These are phyloP conservation scores for Funneliformis caledonium DNA, from an alignment of 371 early-diverging fungal species.

Conservation along the genomic window DNA sequence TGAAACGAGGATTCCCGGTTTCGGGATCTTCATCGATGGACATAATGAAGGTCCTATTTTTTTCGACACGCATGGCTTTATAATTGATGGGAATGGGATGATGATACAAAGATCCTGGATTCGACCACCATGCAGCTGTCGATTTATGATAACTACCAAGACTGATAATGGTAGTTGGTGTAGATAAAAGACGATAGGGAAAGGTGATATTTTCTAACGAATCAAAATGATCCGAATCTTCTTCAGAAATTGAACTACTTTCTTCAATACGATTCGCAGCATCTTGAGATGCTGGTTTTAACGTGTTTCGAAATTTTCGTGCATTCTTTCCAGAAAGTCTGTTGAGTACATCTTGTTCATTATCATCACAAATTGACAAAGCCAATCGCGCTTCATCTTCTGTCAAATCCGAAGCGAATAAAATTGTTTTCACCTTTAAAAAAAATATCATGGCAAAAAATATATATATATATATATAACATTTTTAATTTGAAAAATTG, in stretches of 20 bases:
- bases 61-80: background rate
- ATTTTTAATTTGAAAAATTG: background rate
- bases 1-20: constrained; percentile 10
- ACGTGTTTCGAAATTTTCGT: background rate
- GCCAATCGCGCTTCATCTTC: constrained; percentile 16
- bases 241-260: background rate
- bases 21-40: background rate
- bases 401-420: constrained; percentile 11
- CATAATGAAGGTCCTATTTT: constrained; percentile 1
- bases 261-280: background rate
- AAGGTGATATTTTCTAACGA: background rate
- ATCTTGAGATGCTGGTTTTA: background rate
- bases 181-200: background rate
- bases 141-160: constrained; percentile 19
- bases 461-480: too few relatives aligned
- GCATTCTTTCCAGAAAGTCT: constrained; percentile 1
- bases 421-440: constrained; percentile 1
- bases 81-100: constrained; percentile 13
- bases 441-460: background rate
- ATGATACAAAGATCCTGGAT: constrained; percentile 10
- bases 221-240: background rate
- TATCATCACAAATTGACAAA: background rate
- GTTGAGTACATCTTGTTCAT: constrained; percentile 14
- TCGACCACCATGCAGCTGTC: constrained; percentile 6
- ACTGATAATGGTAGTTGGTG: background rate